Evolutionary conservation across 345 rosid species (phyloP).

Genomic region (Lepidium aucheri): DNA sequence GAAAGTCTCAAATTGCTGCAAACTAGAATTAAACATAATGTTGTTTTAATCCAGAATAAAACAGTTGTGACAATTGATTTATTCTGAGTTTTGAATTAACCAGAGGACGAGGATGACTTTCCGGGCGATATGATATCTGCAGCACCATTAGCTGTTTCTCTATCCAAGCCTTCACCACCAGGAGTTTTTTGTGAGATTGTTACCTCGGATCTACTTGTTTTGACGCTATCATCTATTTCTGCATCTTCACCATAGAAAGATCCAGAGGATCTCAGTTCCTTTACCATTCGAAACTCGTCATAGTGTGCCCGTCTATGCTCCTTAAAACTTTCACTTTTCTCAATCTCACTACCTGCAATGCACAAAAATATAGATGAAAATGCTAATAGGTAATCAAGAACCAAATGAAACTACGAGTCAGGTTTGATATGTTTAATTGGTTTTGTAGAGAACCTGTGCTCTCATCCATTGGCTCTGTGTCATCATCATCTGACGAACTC

Average conservation of each 20-base stretch:
- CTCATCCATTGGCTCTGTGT: conserved; percentile 63
- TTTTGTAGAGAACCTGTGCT: conserved; percentile 44
- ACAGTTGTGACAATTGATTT: background rate
- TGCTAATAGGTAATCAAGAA: background rate
- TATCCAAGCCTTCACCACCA: conserved; percentile 29
- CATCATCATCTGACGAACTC: conserved; percentile 93
- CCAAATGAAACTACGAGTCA: background rate
- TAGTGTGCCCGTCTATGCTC: conserved; percentile 86
- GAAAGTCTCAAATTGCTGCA: background rate
- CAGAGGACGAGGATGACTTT: conserved; percentile 4
- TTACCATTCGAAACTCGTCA: conserved; percentile 72
- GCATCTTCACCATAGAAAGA: conserved; percentile 58
- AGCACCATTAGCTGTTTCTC: background rate
- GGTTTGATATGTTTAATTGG: conserved; percentile 7
- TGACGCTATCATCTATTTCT: conserved; percentile 26
- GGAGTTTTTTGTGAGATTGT: conserved; percentile 36
- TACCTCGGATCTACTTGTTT: conserved; percentile 16
- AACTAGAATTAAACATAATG: background rate
- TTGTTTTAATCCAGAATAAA: background rate
- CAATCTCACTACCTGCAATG: conserved; percentile 39
- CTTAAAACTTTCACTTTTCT: conserved; percentile 42
- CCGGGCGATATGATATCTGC: background rate
- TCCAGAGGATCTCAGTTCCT: conserved; percentile 60
- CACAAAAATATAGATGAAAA: conserved; percentile 5
- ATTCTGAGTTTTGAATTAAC: background rate